Percentiles rank a stretch among this genome's conserved stretches.
These are phyloP conservation scores for Hortiboletus flavorubellus DNA, from an alignment of 768 basidiomycete genomes.

Conservation along the genomic window DNA sequence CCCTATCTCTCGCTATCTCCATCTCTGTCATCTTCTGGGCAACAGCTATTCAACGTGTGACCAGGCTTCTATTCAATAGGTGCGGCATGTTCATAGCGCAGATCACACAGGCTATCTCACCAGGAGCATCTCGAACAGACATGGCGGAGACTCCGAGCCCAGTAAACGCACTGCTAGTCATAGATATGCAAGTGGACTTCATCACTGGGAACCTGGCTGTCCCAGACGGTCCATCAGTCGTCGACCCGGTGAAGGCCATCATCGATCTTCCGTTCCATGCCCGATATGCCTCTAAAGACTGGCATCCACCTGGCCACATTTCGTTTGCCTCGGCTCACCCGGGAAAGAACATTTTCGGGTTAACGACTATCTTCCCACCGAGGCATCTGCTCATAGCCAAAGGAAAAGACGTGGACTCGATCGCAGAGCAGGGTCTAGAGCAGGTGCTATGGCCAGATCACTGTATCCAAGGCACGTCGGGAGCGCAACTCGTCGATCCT, in stretches of 20 bases:
- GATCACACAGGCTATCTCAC: not conserved
- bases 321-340: constrained; percentile 62
- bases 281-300: constrained; percentile 55
- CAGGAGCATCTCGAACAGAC: constrained; percentile 1
- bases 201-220: constrained; percentile 73
- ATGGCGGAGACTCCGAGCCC: constrained; percentile 12
- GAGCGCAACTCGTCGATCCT: constrained; percentile 58
- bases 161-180: constrained; percentile 54
- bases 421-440: constrained; percentile 28
- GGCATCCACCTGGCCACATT: constrained; percentile 60
- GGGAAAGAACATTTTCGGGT: constrained; percentile 36
- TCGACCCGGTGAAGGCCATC: constrained; percentile 55
- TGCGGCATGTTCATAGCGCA: not conserved
- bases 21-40: not conserved
- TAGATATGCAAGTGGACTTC: constrained; percentile 87
- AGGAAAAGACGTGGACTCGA: constrained; percentile 16
- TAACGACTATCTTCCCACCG: constrained; percentile 37
- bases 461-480: constrained; percentile 59
- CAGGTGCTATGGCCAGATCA: constrained; percentile 83
- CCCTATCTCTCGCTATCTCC: too few relatives aligned
- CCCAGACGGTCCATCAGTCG: constrained; percentile 52
- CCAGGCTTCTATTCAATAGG: not conserved
- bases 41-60: not conserved
- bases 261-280: constrained; percentile 52
- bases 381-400: constrained; percentile 30